Percentiles rank a stretch among this genome's conserved stretches.
phyloP scores from a whole-genome alignment of 768 basidiomycete genomes.

The Pluteus cervinus region DNA sequence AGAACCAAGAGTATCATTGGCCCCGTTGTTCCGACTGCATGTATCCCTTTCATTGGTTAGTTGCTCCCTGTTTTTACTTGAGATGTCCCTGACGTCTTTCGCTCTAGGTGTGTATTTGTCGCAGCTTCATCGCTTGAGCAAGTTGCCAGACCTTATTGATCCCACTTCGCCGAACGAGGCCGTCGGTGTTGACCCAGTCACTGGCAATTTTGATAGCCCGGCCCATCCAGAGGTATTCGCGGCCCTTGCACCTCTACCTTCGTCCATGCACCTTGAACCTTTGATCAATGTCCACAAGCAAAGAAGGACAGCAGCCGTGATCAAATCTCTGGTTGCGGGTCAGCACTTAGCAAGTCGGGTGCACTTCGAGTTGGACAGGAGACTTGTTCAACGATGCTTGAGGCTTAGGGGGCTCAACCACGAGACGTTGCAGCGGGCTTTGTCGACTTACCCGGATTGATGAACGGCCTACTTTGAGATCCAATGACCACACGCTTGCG shows the following conservation, averaged over 20 bases:
- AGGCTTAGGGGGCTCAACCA: slow-evolving; percentile 60
- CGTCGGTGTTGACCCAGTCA: slow-evolving; percentile 57
- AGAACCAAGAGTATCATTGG: slow-evolving; percentile 29
- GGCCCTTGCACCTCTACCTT: slow-evolving; percentile 62
- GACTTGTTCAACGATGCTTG: slow-evolving; percentile 70
- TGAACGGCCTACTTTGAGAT: slow-evolving; percentile 2
- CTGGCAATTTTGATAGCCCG: slow-evolving; percentile 60
- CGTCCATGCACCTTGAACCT: slow-evolving; percentile 77
- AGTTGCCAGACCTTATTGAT: slow-evolving; percentile 76
- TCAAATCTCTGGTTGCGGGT: slow-evolving; percentile 75
- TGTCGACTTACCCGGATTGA: slow-evolving; percentile 21
- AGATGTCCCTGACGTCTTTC: not conserved
- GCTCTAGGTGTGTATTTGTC: slow-evolving; percentile 68
- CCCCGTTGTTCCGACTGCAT: no score
- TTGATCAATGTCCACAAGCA: slow-evolving; percentile 89
- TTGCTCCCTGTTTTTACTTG: slow-evolving; percentile 5
- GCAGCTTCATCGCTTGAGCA: slow-evolving; percentile 57
- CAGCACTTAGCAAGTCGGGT: slow-evolving; percentile 77
- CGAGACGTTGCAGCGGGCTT: slow-evolving; percentile 44
- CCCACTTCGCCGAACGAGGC: slow-evolving; percentile 71
- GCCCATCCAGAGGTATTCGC: slow-evolving; percentile 78
- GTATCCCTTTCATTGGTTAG: slow-evolving; percentile 82
- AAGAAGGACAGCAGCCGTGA: slow-evolving; percentile 71
- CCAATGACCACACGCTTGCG: no score
- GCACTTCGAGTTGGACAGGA: slow-evolving; percentile 67